Evolutionary conservation across 257 asterid species (phyloP), one percentile per base, ranked within the genome.

Genomic region (Salvia hispanica): DNA sequence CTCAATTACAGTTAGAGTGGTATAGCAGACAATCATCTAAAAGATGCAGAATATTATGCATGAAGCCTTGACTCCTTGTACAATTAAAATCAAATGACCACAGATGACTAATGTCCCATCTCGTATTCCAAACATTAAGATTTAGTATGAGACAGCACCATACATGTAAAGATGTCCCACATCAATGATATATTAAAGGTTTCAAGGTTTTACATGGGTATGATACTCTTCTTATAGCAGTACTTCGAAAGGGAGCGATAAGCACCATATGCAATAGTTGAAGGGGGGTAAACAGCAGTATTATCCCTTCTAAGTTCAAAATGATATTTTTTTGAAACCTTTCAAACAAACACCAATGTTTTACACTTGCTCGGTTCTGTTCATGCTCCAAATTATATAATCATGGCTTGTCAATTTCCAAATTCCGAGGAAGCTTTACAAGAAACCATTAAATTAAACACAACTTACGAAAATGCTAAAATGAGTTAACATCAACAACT

Each of bases 1-100:
- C n/a, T n/a, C n/a, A 75, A 54, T 64, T 64, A 45, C 18, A 34
- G 47, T 53, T 67, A 52, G n/a, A 33, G 48, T 47, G 39, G 39
- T 62, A 40, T 31, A 10, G 42, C 34, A 36, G 39, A 18, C 44
- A 9, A 12, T 44, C 36, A 14, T 36, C 66, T 9, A 31, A 8
- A 59, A 12, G 52, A 48, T 45, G 28, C 50, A 25, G 12, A 45
- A 9, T 12, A 36, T 63, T 37, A 37, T 37, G 43, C 64, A 56
- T 9, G 58, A 25, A 12, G 31, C 43, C 21, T 28, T 9, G 58
- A 25, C 7, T 14, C 43, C 21, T 28, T 43, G 12, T 18, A 50
- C 43, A 25, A 7, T 10, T 4, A 52, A 64, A 48, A 37, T 64
- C 40, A 58, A 51, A 39, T 50, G 47, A 46, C 56, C 16, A 21